Conservation (phyloP, 306 rosid genomes). For the Myrica gale region DNA sequence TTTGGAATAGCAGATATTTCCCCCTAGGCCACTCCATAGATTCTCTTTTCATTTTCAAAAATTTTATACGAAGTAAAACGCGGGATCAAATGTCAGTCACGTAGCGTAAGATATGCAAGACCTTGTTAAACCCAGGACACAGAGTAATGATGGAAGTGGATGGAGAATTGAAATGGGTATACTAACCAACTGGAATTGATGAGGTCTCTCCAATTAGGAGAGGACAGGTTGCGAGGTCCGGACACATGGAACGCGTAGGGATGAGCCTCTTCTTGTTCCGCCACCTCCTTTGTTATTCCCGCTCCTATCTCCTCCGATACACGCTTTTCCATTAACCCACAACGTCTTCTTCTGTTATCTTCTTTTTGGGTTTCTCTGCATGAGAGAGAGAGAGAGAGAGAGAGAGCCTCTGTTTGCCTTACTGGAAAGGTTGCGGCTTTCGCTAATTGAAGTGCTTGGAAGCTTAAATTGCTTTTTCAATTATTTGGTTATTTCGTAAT, state of each 20-base stretch:
- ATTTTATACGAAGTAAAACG: too few relatives aligned
- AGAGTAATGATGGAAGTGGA: neutral
- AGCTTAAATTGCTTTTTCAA: too few relatives aligned
- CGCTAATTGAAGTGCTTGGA: too few relatives aligned
- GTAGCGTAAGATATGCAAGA: too few relatives aligned
- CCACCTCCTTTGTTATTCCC: conserved; percentile 7
- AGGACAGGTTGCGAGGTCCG: conserved; percentile 74
- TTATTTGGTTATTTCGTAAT: too few relatives aligned
- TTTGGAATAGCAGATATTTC: too few relatives aligned
- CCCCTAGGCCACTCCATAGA: too few relatives aligned
- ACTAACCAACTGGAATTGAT: conserved; percentile 75
- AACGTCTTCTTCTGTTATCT: conserved; percentile 12
- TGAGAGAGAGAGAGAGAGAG: conserved; percentile 14
- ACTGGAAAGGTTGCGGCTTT: conserved; percentile 14
- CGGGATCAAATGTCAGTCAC: too few relatives aligned
- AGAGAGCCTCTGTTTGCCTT: neutral
- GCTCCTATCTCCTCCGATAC: conserved; percentile 18
- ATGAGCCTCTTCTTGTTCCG: conserved; percentile 41
- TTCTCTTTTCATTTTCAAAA: too few relatives aligned
- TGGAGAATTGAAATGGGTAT: conserved; percentile 29
- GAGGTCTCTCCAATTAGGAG: conserved; percentile 87
- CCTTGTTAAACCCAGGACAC: too few relatives aligned
- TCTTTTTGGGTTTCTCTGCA: conserved; percentile 30
- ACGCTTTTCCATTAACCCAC: conserved; percentile 38
- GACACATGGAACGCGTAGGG: conserved; percentile 90